Base-by-base conservation (phyloP, 2,329 filamentous ascomycete species). In the Dactylellina parvicollis region DNA sequence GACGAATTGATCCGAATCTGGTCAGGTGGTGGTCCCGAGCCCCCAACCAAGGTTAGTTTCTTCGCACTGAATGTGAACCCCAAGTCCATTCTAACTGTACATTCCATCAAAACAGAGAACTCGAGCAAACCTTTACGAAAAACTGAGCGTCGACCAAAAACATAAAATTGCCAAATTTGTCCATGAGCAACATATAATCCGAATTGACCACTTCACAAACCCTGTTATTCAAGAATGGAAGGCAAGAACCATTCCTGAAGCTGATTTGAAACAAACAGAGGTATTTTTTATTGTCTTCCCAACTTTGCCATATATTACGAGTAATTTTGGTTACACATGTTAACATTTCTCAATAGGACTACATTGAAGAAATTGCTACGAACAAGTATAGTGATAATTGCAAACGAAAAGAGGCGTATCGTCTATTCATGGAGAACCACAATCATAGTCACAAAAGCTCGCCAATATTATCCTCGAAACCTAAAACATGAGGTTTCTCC, bases 151-250 rank as follows among this genome's bases (percentile, higher is more conserved):
- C 1, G 66, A 71, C 9, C 66, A 71, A 9, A 71, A 62, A 44
- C 24, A 26, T 50, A 56, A 50, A 32, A 71, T 71, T 14, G 8
- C 20, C 1, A 62, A 62, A 22, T 71, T 71, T 49, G 66, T 71
- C 16, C 12, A 49, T 12, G 66, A 71, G 30, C 66, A 71, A 62
- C 57, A 71, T 71, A 71, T 71, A 24, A 71, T 71, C 30, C 66
- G 66, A 7, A 61, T 71, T 32, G 66, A 71, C 34, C 66, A 71
- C 34, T 71, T 71, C 42, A 71, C 66, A 16, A 61, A 61, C 46
- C 66, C 66, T 47, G 66, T 71, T 18, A 57, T 71, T 38, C 66
- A 71, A 38, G 66, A 71, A 62, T 71, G 66, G 66, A 71, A 71
- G 57, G 16, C 56, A 57, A 59, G 66, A 49, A 57, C 20, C 49